A percentile compares a stretch with the other conserved stretches of the same genome.
These are phyloP conservation scores for Penicillium waksmanii DNA, from an alignment of 495 filamentous ascomycete genomes.

Conservation along the genomic window DNA sequence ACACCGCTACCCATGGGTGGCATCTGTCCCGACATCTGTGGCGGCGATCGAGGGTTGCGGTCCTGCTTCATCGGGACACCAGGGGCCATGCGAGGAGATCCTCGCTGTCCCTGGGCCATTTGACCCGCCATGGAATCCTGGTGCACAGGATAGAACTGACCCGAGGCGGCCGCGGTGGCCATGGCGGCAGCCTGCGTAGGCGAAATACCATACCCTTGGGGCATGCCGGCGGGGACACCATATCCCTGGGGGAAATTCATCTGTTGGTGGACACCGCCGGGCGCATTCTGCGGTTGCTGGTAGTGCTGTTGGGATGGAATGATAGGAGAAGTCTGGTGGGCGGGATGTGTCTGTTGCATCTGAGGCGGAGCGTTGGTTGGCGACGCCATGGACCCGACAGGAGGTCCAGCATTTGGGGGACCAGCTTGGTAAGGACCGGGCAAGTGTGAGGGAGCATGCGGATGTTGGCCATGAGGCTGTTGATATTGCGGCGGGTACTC, in stretches of 20 bases:
- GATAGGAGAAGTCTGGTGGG: conserved; percentile 56
- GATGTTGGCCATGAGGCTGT: conserved; percentile 59
- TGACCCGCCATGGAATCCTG: conserved; percentile 54
- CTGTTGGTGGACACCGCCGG: conserved; percentile 53
- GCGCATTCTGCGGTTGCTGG: conserved; percentile 49
- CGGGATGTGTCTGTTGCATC: conserved; percentile 53
- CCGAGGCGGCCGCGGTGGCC: conserved; percentile 59
- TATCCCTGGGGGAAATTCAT: conserved; percentile 59
- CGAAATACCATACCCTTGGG: conserved; percentile 53
- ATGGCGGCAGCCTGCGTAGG: conserved; percentile 59
- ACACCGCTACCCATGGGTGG: conserved; percentile 55
- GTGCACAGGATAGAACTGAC: conserved; percentile 53
- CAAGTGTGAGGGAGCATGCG: conserved; percentile 55
- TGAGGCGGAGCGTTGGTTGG: conserved; percentile 56
- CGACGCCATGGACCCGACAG: conserved; percentile 55
- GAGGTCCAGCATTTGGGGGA: conserved; percentile 48
- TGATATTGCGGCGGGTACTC: conserved; percentile 60
- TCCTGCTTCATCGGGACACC: conserved; percentile 55
- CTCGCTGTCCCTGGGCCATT: conserved; percentile 49
- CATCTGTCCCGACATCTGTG: conserved; percentile 54
- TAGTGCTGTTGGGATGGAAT: conserved; percentile 58
- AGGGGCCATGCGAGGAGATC: conserved; percentile 54
- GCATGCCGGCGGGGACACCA: conserved; percentile 52
- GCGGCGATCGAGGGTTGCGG: conserved; percentile 55
- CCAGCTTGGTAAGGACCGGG: conserved; percentile 51